These are phyloP conservation scores for Mycena sanguinolenta DNA, from an alignment of 768 basidiomycete species.

Conservation along the genomic window DNA sequence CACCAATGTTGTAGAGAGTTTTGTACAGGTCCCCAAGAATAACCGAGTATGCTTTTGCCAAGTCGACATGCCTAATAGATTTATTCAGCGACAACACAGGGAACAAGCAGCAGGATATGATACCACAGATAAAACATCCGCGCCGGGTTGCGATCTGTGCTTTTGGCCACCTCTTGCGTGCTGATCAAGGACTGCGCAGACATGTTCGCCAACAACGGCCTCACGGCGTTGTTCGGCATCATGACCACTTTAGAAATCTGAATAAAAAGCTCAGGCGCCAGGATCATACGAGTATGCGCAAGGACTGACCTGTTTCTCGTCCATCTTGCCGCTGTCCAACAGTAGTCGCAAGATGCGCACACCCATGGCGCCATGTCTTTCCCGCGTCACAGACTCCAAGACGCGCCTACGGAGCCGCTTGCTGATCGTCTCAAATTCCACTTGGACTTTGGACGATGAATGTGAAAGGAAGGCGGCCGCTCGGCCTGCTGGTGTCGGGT, in stretches of 20 bases:
- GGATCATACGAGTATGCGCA: neutral
- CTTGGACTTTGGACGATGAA: conserved; percentile 77
- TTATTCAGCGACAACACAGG: conserved; percentile 5
- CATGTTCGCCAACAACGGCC: conserved; percentile 83
- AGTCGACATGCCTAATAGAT: conserved; percentile 85
- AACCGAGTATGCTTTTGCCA: conserved; percentile 83
- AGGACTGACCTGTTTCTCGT: conserved; percentile 87
- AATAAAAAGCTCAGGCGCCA: conserved; percentile 6
- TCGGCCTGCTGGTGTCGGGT: conserved; percentile 80
- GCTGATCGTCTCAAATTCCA: conserved; percentile 84
- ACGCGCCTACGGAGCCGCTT: conserved; percentile 76
- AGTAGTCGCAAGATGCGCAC: conserved; percentile 86
- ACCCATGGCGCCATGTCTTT: conserved; percentile 86
- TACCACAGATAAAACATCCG: conserved; percentile 95
- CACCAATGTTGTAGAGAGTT: conserved; percentile 87
- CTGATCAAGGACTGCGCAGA: conserved; percentile 87
- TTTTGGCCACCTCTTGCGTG: conserved; percentile 93
- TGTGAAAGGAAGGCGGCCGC: conserved; percentile 81
- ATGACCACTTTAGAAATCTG: conserved; percentile 95
- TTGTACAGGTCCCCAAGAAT: conserved; percentile 88
- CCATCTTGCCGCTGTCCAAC: conserved; percentile 88
- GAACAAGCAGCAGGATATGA: conserved; percentile 24
- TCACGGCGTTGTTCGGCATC: conserved; percentile 91
- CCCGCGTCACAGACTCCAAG: conserved; percentile 83
- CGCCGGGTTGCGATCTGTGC: conserved; percentile 89